Percentiles rank a stretch among this genome's conserved stretches.
These are phyloP conservation scores for Metschnikowia peoriensis DNA, from an alignment of 805 yeast genomes.

Conservation along the genomic window DNA sequence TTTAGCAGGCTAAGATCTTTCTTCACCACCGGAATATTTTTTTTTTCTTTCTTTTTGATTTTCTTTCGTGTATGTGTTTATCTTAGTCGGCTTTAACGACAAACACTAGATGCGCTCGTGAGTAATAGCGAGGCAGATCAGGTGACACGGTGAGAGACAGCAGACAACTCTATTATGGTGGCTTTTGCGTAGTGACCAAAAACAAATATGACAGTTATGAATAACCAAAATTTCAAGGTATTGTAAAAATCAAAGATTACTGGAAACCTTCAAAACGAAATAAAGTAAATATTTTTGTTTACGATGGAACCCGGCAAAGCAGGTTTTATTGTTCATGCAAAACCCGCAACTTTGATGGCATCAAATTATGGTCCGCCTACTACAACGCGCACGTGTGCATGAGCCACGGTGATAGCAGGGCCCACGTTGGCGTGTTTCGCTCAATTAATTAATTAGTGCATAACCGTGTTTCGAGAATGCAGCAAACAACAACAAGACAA, in stretches of 20 bases:
- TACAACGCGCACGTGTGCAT: slow-evolving; percentile 5
- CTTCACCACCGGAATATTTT: not conserved
- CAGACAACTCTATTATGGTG: not conserved
- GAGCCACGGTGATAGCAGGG: not conserved
- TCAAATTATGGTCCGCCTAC: not conserved
- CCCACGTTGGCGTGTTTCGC: slow-evolving; percentile 7
- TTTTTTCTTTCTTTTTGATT: not conserved
- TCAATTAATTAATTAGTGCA: not conserved
- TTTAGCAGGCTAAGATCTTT: not conserved
- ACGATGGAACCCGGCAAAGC: not conserved
- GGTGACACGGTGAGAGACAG: slow-evolving; percentile 1
- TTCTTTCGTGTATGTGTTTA: not conserved
- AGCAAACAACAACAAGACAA: not conserved
- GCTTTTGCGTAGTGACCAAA: not conserved
- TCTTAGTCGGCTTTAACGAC: not conserved
- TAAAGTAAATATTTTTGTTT: not conserved
- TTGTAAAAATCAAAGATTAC: not conserved
- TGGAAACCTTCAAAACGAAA: not conserved
- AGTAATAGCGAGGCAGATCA: not conserved
- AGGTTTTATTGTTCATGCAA: not conserved
- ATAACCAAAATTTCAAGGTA: not conserved
- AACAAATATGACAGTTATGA: not conserved
- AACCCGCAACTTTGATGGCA: not conserved
- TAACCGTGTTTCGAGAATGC: not conserved
- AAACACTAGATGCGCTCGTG: not conserved